Conservation (phyloP, 78 protist genomes). For the Chrysochromulina parva region DNA sequence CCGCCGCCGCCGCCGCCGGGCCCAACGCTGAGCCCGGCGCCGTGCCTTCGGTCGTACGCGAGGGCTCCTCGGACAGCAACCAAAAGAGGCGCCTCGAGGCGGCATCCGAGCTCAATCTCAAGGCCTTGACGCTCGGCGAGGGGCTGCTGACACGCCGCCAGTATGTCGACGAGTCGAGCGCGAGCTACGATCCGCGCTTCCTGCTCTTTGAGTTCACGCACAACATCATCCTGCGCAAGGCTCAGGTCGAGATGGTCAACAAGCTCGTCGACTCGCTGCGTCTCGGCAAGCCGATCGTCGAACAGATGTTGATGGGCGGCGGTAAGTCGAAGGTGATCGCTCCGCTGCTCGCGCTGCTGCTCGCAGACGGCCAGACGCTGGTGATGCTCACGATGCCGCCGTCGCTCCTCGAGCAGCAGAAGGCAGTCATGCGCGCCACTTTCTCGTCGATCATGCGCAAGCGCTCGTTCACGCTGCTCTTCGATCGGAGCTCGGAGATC, state of each 20-base stretch:
- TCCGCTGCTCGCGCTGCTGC: constrained; percentile 76
- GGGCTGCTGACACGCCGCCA: neutral
- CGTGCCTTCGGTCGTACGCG: too few relatives aligned
- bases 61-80: too few relatives aligned
- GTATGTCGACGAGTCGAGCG: too few relatives aligned
- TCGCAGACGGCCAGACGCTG: constrained; percentile 43
- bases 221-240: constrained; percentile 20
- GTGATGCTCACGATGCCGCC: neutral
- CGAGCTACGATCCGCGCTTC: constrained; percentile 38
- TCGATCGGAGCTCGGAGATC: constrained; percentile 52
- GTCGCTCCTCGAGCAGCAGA: constrained; percentile 4
- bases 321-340: constrained; percentile 81
- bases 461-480: constrained; percentile 54
- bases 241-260: neutral
- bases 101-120: neutral
- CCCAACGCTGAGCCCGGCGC: too few relatives aligned
- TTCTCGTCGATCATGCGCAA: constrained; percentile 54
- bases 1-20: too few relatives aligned
- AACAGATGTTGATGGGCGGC: constrained; percentile 78
- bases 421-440: neutral
- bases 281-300: neutral
- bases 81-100: neutral
- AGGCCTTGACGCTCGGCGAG: constrained; percentile 8
- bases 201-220: constrained; percentile 26
- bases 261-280: neutral